Conservation (phyloP, 495 filamentous ascomycete species). For the Podospora pseudopauciseta region DNA sequence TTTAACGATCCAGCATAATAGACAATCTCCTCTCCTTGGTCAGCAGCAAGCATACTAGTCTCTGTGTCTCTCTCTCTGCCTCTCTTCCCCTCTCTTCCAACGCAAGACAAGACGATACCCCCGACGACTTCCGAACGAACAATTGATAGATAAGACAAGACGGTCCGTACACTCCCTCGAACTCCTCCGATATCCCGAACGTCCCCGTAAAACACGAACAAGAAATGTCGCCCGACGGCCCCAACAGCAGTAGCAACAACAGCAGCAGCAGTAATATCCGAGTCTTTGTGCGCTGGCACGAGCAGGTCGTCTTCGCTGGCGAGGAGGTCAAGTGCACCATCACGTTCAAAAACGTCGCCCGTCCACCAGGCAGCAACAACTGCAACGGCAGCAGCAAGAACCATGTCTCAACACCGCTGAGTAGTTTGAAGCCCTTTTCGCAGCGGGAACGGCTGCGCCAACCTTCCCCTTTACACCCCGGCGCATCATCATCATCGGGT, state of each 20-base stretch:
- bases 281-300: slow-evolving; percentile 91
- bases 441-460: slow-evolving; percentile 22
- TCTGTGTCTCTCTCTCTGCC: not conserved
- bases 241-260: slow-evolving; percentile 18
- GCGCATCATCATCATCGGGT: slow-evolving; percentile 4
- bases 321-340: slow-evolving; percentile 93
- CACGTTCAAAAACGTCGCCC: slow-evolving; percentile 82
- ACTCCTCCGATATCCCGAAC: slow-evolving; percentile 8
- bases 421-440: slow-evolving; percentile 8
- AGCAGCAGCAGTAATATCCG: slow-evolving; percentile 64
- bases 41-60: not conserved
- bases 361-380: slow-evolving; percentile 1
- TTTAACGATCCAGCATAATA: not conserved
- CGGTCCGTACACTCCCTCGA: not conserved
- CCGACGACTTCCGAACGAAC: slow-evolving; percentile 4
- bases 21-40: not conserved
- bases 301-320: slow-evolving; percentile 87
- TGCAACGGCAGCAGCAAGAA: not conserved
- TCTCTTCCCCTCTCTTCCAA: slow-evolving; percentile 5
- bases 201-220: not conserved
- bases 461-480: slow-evolving; percentile 25
- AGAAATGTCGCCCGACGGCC: slow-evolving; percentile 42
- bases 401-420: slow-evolving; percentile 3
- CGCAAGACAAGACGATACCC: slow-evolving; percentile 10
- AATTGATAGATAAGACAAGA: not conserved